These are phyloP conservation scores for Eimeria necatrix DNA, from an alignment of 169 alveolate species.

Conservation along the genomic window DNA sequence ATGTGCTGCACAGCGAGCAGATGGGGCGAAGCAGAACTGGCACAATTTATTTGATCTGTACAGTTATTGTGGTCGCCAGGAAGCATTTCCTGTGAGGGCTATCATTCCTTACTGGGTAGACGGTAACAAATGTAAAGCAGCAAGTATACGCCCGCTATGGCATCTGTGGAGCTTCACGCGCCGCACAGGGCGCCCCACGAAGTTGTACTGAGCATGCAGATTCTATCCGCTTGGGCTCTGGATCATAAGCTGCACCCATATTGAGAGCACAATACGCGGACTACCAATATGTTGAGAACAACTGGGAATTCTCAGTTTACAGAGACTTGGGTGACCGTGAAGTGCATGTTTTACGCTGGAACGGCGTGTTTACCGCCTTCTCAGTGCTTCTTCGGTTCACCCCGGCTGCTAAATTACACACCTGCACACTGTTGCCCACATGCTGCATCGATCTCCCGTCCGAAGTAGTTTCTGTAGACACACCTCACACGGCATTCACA, in stretches of 20 bases:
- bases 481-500: neutral
- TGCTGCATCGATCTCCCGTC: slow-evolving; percentile 91
- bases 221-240: slow-evolving; percentile 34
- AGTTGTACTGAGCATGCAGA: neutral
- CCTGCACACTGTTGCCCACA: slow-evolving; percentile 88
- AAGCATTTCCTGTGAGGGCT: too few species aligned
- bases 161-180: neutral
- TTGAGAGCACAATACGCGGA: neutral
- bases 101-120: too few species aligned
- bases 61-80: too few species aligned
- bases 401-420: neutral
- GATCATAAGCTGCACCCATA: slow-evolving; percentile 39
- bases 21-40: too few species aligned
- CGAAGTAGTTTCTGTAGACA: slow-evolving; percentile 87
- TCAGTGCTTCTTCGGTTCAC: neutral
- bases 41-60: too few species aligned
- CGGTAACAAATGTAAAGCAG: too few species aligned
- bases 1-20: too few species aligned
- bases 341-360: neutral
- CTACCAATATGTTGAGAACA: too few species aligned
- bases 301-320: too few species aligned
- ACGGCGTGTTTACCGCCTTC: neutral
- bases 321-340: too few species aligned
- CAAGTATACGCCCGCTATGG: too few species aligned
- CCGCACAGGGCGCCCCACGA: neutral